Evolutionary conservation across 2,329 filamentous ascomycete genomes (phyloP), one percentile per base, ranked within the genome.

Genomic region (Emmonsiellopsis sp.): DNA sequence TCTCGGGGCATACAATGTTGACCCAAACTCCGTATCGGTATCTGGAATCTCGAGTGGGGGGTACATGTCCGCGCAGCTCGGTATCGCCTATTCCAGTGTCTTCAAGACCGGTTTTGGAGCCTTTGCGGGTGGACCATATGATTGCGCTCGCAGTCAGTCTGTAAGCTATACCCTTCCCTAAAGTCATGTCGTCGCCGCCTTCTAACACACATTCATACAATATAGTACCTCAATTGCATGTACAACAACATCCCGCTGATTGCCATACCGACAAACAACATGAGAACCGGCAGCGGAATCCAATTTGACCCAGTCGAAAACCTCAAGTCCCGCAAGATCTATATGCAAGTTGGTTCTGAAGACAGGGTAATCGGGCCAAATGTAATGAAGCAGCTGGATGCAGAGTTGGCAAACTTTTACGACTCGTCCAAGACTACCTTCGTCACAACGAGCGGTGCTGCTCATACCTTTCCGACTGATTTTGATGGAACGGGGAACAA

Each of bases 391-490:
- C 57, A 59, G 43, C 45, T 59, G 13, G 38, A 55, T 8, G 26
- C 35, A 3, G 52, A 57, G 47, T 30, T 58, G 3, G 35, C 20
- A n/a, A 51, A 54, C 20, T 59, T 59, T 30, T 47, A 46, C 11
- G 45, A 41, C 9, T 31, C 48, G 5, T 45, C 52, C 9, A 43
- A 56, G 20, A 50, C 58, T 2, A 49, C 53, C 3, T 56, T 55
- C 11, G 40, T 60, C 38, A 55, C 37, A 8, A 54, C 58, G 2
- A 44, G 30, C 7, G 54, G 54, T 10, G 56, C 59, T 6, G 51
- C 38, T 5, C 59, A 59, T 45, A 60, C 56, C 2, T 59, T 61
- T 34, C 55, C 52, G 6, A 58, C 58, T 5, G 56, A 59, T 40
- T 57, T 57, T 30, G 52, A 58, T 37, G 53, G 53, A n/a, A 5